phyloP scores from a whole-genome alignment of 2,329 filamentous ascomycete species.

The Colletotrichum spinosum region DNA sequence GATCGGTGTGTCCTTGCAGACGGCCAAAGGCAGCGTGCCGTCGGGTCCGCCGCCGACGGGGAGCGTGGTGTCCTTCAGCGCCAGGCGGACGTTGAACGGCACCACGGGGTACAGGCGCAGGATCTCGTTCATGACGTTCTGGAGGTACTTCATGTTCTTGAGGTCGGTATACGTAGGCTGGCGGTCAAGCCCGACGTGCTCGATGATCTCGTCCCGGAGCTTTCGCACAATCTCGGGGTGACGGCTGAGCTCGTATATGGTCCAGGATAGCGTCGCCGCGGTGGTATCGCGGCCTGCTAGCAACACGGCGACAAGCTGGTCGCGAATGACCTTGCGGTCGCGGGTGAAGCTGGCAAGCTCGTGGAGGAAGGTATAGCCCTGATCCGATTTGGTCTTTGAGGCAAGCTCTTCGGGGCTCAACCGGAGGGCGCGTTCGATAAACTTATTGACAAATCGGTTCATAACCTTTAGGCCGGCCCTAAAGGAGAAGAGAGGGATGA shows the following conservation, averaged over 20 bases:
- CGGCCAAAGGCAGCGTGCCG: constrained; percentile 69
- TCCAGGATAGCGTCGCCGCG: constrained; percentile 83
- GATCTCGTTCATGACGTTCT: constrained; percentile 79
- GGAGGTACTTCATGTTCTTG: constrained; percentile 88
- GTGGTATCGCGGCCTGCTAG: constrained; percentile 92
- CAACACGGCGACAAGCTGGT: constrained; percentile 85
- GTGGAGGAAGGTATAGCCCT: constrained; percentile 86
- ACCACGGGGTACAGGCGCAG: constrained; percentile 82
- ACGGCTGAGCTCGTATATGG: constrained; percentile 82
- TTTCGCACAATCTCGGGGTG: constrained; percentile 75
- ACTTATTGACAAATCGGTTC: constrained; percentile 81
- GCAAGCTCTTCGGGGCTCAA: constrained; percentile 79
- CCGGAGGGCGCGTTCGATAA: constrained; percentile 79
- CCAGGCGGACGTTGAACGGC: constrained; percentile 81
- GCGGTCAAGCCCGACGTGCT: constrained; percentile 71
- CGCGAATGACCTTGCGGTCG: constrained; percentile 77
- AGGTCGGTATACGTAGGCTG: constrained; percentile 81
- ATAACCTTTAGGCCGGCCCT: constrained; percentile 73
- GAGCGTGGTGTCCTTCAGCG: constrained; percentile 79
- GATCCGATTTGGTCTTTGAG: constrained; percentile 77
- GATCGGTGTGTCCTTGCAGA: constrained; percentile 74
- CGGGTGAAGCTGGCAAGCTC: constrained; percentile 85
- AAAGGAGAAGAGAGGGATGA: constrained; percentile 76
- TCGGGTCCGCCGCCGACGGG: constrained; percentile 77
- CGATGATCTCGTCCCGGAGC: constrained; percentile 79